Evolutionary conservation across 176 grass and related monocot genomes (phyloP), one percentile per base, ranked within the genome.

Genomic region (Olyra latifolia): DNA sequence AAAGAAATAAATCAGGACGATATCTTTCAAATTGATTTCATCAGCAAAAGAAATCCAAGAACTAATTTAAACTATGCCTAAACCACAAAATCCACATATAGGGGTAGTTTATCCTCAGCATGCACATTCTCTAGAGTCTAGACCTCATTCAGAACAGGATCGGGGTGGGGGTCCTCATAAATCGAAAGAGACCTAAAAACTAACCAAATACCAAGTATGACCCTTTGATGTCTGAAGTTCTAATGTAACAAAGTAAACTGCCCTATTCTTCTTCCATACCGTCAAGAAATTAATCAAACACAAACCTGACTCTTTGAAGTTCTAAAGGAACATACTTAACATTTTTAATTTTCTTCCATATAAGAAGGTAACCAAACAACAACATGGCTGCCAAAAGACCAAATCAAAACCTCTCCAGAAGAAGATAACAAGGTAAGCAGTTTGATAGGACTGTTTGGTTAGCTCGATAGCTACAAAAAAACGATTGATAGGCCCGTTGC

Each of bases 201-300:
- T 30, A 59, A 46, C 41, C 42, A 82, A 62, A 49, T 27, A 81
- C 25, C 38, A 45, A 32, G 1, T 25, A 60, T 61, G 56, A 40
- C 35, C 27, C n/a, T 80, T 28, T 15, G 35, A 46, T 46, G 74
- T 62, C 46, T 13, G 10, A 72, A 40, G 58, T 41, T 80, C 20
- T 38, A 66, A 45, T 40, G 16, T 17, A 47, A 20, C 40, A 27
- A 60, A 46, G n/a, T 28, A 27, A 67, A 47, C 1, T 29, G 24
- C 47, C 60, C 9, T 46, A 40, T 8, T 66, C 3, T 60, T 79
- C 4, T 40, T 17, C 22, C 29, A 71, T 65, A 28, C 55, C 32
- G 11, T 22, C 54, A 60, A 72, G 15, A 4, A 80, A 27, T 35
- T 49, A 54, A 50, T 29, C 57, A 84, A 75, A 76, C 39, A 67